Percentiles rank a stretch among this genome's conserved stretches.
These are phyloP conservation scores for Chimonanthus praecox DNA, from an alignment of 164 flowering plant species.

Conservation along the genomic window DNA sequence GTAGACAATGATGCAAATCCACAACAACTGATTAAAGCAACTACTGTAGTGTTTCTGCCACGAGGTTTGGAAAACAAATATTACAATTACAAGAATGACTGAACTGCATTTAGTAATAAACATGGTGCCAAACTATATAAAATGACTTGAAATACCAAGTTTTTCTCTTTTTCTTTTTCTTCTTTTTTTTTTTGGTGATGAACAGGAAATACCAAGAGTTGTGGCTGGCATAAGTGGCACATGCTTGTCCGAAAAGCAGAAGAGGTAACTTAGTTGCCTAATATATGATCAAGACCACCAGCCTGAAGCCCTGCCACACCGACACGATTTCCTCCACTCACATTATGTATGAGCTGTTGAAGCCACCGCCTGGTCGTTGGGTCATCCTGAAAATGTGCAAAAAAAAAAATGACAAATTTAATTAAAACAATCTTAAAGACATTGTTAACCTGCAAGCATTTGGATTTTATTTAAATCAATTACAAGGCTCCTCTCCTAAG, in stretches of 20 bases:
- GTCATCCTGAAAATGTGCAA: slow-evolving; percentile 18
- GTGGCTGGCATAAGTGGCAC: background rate
- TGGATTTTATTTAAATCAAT: background rate
- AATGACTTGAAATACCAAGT: background rate
- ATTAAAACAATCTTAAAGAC: background rate
- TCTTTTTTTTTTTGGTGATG: too few species aligned
- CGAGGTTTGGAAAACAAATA: background rate
- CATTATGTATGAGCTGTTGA: slow-evolving; percentile 24
- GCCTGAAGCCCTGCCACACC: slow-evolving; percentile 16
- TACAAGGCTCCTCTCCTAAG: background rate
- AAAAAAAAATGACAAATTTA: background rate
- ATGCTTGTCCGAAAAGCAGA: background rate
- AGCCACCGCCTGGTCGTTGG: slow-evolving; percentile 22
- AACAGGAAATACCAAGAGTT: too few species aligned
- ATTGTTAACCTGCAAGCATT: background rate
- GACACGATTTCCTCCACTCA: slow-evolving; percentile 15
- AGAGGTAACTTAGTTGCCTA: slow-evolving; percentile 1
- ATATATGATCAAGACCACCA: slow-evolving; percentile 20
- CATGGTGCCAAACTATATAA: background rate
- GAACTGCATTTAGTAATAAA: background rate
- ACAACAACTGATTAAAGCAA: too few species aligned
- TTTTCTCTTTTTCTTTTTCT: too few species aligned
- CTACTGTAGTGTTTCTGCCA: too few species aligned
- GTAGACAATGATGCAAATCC: too few species aligned
- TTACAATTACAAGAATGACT: background rate